Conservation (phyloP, 805 yeast genomes). For the Metschnikowia kofuensis region DNA sequence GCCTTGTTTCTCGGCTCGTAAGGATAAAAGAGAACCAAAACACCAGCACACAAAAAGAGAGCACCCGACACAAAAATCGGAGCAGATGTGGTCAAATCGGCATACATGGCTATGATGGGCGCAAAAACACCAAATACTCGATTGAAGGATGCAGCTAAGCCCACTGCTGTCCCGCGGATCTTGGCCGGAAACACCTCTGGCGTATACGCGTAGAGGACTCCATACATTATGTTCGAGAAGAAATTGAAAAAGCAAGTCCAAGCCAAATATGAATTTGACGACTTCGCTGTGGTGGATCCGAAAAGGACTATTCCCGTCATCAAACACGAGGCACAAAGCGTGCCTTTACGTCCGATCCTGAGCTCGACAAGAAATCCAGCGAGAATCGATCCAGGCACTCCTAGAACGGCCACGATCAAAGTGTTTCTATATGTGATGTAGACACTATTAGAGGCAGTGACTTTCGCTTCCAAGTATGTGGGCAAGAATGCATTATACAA, state of each 20-base stretch:
- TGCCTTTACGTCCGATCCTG: constrained; percentile 16
- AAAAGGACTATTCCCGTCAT: constrained; percentile 57
- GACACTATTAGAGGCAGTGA: constrained; percentile 27
- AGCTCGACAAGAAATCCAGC: constrained; percentile 16
- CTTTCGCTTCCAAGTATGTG: constrained; percentile 46
- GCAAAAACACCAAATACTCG: constrained; percentile 55
- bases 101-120: constrained; percentile 54
- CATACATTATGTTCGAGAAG: constrained; percentile 50
- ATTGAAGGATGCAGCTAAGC: constrained; percentile 53
- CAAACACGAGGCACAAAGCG: constrained; percentile 44
- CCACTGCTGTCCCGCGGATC: constrained; percentile 56
- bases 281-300: constrained; percentile 60
- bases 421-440: constrained; percentile 24
- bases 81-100: constrained; percentile 52
- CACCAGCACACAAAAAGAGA: constrained; percentile 45
- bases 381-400: constrained; percentile 15
- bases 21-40: constrained; percentile 40
- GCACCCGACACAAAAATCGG: constrained; percentile 65
- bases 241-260: constrained; percentile 48
- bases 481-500: constrained; percentile 19
- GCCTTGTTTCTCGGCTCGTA: constrained; percentile 41
- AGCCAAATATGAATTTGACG: constrained; percentile 42
- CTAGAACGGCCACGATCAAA: constrained; percentile 17
- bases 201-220: constrained; percentile 61
- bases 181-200: constrained; percentile 58